phyloP scores from a whole-genome alignment of 2,329 filamentous ascomycete genomes.

The Epichloe hybrida region DNA sequence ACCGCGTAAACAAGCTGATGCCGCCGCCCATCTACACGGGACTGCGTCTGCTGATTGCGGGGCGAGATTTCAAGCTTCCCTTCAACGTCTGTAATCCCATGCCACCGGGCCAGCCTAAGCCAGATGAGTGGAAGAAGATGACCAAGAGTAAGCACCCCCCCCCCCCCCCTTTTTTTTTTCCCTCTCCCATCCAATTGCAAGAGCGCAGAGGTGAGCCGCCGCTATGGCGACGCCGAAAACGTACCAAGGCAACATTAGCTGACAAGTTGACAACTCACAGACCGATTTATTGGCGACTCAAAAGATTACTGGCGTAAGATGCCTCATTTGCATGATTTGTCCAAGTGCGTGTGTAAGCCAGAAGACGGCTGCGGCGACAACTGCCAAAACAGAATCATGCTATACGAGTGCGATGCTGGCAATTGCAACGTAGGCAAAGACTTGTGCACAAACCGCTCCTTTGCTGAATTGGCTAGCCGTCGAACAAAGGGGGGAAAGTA shows the following conservation, averaged over 20 bases:
- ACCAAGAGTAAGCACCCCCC: constrained; percentile 54
- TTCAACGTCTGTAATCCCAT: constrained; percentile 83
- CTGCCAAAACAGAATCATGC: constrained; percentile 92
- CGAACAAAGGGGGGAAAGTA: constrained; percentile 75
- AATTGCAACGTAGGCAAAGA: constrained; percentile 74
- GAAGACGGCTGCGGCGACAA: constrained; percentile 76
- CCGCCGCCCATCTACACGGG: constrained; percentile 71
- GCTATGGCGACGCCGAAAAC: not conserved
- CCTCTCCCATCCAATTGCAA: not conserved
- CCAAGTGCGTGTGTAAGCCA: constrained; percentile 62
- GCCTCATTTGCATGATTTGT: constrained; percentile 58
- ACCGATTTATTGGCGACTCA: constrained; percentile 82
- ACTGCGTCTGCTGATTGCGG: constrained; percentile 53
- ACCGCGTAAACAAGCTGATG: constrained; percentile 42
- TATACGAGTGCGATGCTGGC: constrained; percentile 85
- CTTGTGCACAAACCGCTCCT: constrained; percentile 73
- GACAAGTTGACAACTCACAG: constrained; percentile 26
- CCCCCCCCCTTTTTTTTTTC: not conserved
- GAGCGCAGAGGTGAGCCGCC: not conserved
- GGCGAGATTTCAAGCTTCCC: constrained; percentile 76
- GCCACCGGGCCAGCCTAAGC: constrained; percentile 74
- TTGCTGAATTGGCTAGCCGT: constrained; percentile 64
- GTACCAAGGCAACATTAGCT: not conserved
- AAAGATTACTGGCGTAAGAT: constrained; percentile 68
- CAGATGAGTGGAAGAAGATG: constrained; percentile 83